A percentile compares a stretch with the other conserved stretches of the same genome.
phyloP scores from a whole-genome alignment of 352 stramenopile species.

The Phytophthora cactorum region DNA sequence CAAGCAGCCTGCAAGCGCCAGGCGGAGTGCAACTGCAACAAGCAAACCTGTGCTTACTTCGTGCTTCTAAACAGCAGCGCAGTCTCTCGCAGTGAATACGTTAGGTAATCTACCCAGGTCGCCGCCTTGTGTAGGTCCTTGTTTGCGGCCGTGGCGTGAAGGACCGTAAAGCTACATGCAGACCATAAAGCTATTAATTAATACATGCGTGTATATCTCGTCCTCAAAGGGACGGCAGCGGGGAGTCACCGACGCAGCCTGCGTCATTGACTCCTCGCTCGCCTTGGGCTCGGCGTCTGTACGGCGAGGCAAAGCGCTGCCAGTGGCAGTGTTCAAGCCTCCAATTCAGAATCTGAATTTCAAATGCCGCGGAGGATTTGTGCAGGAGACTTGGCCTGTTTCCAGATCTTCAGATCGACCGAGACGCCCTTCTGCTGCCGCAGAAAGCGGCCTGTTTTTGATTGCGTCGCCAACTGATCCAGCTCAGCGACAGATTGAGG shows the following conservation, averaged over 20 bases:
- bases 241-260: not conserved
- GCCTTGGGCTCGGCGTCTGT: not conserved
- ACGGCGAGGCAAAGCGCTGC: too few species aligned
- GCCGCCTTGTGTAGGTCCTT: conserved; percentile 12
- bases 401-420: conserved; percentile 27
- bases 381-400: conserved; percentile 13
- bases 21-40: conserved; percentile 9
- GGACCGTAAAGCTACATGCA: not conserved
- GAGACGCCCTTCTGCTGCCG: conserved; percentile 25
- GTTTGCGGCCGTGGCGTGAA: conserved; percentile 8
- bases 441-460: conserved; percentile 17
- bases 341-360: conserved; percentile 2
- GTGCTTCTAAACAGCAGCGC: conserved; percentile 8
- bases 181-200: too few species aligned
- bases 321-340: not conserved
- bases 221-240: not conserved
- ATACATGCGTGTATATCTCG: too few species aligned
- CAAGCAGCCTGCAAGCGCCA: conserved; percentile 15
- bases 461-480: conserved; percentile 12
- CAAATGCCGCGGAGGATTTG: conserved; percentile 20
- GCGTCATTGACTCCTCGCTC: not conserved
- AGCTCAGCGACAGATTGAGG: conserved; percentile 26
- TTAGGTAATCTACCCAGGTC: conserved; percentile 29
- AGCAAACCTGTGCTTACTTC: conserved; percentile 30
- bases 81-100: conserved; percentile 13